phyloP scores from a whole-genome alignment of 371 early-diverging fungal species.

The Zychaea mexicana region DNA sequence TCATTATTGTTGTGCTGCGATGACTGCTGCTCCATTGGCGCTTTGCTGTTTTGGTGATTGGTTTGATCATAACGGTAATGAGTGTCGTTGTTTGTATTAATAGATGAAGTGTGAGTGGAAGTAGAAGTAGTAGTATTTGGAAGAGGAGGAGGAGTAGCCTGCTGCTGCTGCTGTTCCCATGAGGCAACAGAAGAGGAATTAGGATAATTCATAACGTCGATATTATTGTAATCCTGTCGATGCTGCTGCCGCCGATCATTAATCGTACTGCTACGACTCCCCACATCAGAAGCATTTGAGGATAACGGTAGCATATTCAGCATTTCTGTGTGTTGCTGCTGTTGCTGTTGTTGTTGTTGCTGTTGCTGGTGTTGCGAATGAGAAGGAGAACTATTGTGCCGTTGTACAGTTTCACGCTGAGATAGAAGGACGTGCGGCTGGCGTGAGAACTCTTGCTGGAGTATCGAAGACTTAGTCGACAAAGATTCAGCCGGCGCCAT shows the following conservation, averaged over 20 bases:
- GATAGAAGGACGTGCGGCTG: constrained; percentile 3
- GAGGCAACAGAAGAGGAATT: neutral
- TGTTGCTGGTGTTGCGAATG: no score
- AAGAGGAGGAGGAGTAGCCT: no score
- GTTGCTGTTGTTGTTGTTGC: constrained; percentile 3
- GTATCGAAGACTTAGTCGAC: neutral
- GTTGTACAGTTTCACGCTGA: constrained; percentile 7
- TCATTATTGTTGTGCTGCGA: constrained; percentile 7
- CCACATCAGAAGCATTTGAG: neutral
- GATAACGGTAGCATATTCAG: neutral
- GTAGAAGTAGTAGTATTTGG: no score
- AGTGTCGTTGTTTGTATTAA: neutral
- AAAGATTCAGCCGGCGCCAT: neutral
- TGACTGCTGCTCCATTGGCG: neutral
- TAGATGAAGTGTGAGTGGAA: neutral
- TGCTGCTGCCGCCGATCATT: neutral
- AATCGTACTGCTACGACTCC: neutral
- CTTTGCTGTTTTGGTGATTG: neutral
- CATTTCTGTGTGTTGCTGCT: neutral
- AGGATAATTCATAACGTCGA: neutral
- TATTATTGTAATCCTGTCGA: neutral
- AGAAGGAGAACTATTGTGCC: neutral
- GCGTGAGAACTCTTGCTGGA: constrained; percentile 7
- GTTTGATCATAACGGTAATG: neutral
- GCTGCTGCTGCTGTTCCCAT: neutral